A percentile compares a stretch with the other conserved stretches of the same genome.
Conservation (phyloP, 2,329 filamentous ascomycete genomes). For the Plectosphaerella cucumerina region DNA sequence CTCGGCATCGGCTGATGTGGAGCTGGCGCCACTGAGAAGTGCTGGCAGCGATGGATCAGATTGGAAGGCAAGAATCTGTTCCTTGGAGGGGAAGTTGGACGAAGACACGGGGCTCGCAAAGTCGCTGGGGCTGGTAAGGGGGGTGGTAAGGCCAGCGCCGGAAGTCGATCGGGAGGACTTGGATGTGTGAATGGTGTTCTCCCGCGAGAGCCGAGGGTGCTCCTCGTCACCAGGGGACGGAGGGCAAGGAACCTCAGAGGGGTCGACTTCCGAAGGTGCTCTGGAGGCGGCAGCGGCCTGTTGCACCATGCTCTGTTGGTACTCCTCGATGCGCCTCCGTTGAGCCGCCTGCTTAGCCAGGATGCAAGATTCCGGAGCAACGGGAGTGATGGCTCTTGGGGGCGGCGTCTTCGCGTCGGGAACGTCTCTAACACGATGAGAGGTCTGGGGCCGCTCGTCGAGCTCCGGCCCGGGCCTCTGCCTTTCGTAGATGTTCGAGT, state of each 20-base stretch:
- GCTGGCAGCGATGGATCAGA: constrained; percentile 63
- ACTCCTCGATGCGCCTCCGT: constrained; percentile 26
- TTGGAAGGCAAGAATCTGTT: constrained; percentile 49
- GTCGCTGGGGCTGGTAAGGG: constrained; percentile 52
- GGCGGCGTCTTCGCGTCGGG: constrained; percentile 30
- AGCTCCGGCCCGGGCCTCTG: constrained; percentile 27
- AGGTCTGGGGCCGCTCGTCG: constrained; percentile 43
- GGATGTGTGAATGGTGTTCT: constrained; percentile 36
- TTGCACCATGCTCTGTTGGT: constrained; percentile 25
- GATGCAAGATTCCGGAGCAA: constrained; percentile 34
- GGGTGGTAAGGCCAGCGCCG: constrained; percentile 42
- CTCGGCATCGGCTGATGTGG: constrained; percentile 59
- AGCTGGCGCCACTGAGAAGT: constrained; percentile 59
- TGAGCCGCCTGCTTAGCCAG: constrained; percentile 27
- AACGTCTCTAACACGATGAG: constrained; percentile 33
- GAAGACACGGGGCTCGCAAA: constrained; percentile 43
- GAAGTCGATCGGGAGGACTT: constrained; percentile 51
- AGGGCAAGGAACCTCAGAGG: constrained; percentile 33
- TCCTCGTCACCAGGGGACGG: constrained; percentile 41
- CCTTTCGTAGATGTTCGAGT: constrained; percentile 36
- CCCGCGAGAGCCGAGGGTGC: constrained; percentile 29
- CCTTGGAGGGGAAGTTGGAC: constrained; percentile 32
- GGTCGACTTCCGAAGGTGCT: constrained; percentile 16
- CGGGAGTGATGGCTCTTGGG: constrained; percentile 29
- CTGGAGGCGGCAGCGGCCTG: constrained; percentile 16